phyloP scores from a whole-genome alignment of 129 eudicot genomes.

The Flaveria brownii region DNA sequence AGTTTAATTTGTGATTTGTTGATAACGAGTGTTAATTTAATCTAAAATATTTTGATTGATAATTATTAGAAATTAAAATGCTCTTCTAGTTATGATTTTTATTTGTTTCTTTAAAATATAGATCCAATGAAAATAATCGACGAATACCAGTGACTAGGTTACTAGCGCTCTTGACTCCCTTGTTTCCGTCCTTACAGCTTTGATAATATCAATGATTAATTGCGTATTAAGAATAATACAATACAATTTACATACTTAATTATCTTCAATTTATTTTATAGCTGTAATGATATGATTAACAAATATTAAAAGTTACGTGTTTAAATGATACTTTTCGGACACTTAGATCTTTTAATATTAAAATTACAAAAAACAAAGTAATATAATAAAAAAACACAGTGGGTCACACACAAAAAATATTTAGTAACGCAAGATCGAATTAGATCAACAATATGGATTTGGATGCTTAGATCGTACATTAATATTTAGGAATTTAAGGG shows the following conservation, averaged over 20 bases:
- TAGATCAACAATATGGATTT: conserved; percentile 14
- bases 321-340: background rate
- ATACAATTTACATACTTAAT: background rate
- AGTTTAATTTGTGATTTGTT: background rate
- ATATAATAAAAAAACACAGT: background rate
- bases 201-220: too few relatives aligned
- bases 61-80: too few relatives aligned
- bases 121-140: too few relatives aligned
- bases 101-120: too few relatives aligned
- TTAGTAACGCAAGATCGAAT: conserved; percentile 23
- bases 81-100: too few relatives aligned
- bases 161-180: too few relatives aligned
- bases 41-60: too few relatives aligned
- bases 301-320: conserved; percentile 7
- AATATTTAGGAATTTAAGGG: background rate
- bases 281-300: background rate
- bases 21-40: background rate
- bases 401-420: conserved; percentile 14
- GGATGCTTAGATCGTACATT: conserved; percentile 2
- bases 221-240: background rate
- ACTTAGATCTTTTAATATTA: conserved; percentile 8
- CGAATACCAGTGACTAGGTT: too few relatives aligned
- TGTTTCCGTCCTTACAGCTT: too few relatives aligned
- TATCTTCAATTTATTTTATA: background rate
- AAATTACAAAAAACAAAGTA: background rate